Percentiles rank a stretch among this genome's conserved stretches.
Conservation (phyloP, 129 eudicot species). For the Erigeron canadensis region DNA sequence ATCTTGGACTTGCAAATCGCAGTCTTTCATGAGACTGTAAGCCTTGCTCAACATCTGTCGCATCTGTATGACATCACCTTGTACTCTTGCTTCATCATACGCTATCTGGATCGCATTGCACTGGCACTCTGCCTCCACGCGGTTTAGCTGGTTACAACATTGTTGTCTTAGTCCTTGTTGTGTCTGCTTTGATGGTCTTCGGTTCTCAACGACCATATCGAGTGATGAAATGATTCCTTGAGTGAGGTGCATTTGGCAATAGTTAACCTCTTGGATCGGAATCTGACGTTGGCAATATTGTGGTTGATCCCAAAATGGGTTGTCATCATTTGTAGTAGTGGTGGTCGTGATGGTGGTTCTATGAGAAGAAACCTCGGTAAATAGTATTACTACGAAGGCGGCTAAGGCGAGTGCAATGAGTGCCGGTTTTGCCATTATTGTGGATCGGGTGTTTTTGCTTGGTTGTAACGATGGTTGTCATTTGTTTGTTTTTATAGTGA, state of each 20-base stretch:
- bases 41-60: slow-evolving; percentile 1
- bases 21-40: not conserved
- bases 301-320: no score
- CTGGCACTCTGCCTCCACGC: slow-evolving; percentile 7
- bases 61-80: not conserved
- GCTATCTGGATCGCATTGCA: not conserved
- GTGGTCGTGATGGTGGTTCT: slow-evolving; percentile 19
- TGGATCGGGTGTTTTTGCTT: no score
- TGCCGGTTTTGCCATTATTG: slow-evolving; percentile 1
- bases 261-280: slow-evolving; percentile 3
- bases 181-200: not conserved
- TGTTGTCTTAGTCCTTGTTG: no score
- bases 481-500: no score
- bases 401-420: slow-evolving; percentile 17
- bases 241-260: slow-evolving; percentile 21
- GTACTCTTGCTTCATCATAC: not conserved
- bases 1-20: slow-evolving; percentile 1
- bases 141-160: slow-evolving; percentile 9
- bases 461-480: no score
- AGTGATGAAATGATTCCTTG: not conserved
- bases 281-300: not conserved
- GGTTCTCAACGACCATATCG: not conserved
- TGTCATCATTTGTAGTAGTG: slow-evolving; percentile 1
- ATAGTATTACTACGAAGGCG: not conserved
- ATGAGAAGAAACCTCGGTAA: slow-evolving; percentile 12